Evolutionary conservation across 1,139 yeast genomes (phyloP).

Genomic region (Kodamaea arcana): DNA sequence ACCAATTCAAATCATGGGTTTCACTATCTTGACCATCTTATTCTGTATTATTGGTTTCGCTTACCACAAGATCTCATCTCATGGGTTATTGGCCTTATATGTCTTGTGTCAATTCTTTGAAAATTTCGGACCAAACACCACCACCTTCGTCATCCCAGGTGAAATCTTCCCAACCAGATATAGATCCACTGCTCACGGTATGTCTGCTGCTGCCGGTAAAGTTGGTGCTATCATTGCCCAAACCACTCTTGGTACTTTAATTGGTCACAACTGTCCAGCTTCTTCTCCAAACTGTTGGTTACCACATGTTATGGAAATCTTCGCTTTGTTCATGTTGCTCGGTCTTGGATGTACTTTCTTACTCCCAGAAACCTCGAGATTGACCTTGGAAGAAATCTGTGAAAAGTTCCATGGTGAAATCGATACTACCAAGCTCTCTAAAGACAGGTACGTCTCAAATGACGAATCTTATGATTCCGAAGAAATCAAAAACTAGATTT

Average conservation of each 20-base stretch:
- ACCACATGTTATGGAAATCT: constrained; percentile 87
- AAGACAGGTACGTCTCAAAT: constrained; percentile 10
- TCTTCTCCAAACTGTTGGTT: constrained; percentile 65
- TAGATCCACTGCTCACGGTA: constrained; percentile 97
- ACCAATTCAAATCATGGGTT: constrained; percentile 71
- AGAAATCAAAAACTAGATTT: constrained; percentile 6
- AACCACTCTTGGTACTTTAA: constrained; percentile 79
- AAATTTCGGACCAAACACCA: constrained; percentile 91
- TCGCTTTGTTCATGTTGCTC: constrained; percentile 80
- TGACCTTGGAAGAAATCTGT: constrained; percentile 74
- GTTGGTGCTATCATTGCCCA: constrained; percentile 95
- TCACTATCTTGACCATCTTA: constrained; percentile 59
- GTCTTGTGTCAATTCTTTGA: constrained; percentile 78
- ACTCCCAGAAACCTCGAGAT: constrained; percentile 85
- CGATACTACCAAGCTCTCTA: constrained; percentile 33
- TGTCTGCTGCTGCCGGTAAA: constrained; percentile 94
- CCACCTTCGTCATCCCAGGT: constrained; percentile 94
- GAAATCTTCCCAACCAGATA: constrained; percentile 95
- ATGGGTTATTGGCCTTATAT: constrained; percentile 70
- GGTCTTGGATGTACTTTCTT: constrained; percentile 62
- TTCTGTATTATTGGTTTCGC: constrained; percentile 76
- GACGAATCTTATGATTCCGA: constrained; percentile 12
- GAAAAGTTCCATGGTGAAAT: constrained; percentile 77
- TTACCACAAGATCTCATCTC: constrained; percentile 57
- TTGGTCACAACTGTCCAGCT: constrained; percentile 67